Evolutionary conservation across 169 alveolate species (phyloP), one percentile per base, ranked within the genome.

Genomic region (Cryptosporidium meleagridis): DNA sequence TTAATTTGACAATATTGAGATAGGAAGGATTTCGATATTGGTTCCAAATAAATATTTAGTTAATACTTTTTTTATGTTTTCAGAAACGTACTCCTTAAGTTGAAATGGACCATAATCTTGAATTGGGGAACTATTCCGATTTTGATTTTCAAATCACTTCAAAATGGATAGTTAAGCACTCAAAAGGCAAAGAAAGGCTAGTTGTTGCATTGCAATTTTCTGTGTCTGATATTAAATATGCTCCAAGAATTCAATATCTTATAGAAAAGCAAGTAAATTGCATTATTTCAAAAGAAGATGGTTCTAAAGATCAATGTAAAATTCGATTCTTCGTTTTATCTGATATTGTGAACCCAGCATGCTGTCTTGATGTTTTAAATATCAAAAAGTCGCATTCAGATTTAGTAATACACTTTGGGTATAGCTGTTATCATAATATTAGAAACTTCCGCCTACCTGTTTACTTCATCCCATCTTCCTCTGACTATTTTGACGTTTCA

Each of bases 361-460:
- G 89, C 21, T 80, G 89, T 41, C 21, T 80, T 4, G 89, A 80
- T 65, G 52, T 33, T 6, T 31, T 80, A 3, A 65, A 65, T 37
- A 39, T 80, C 23, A 80, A 80, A 51, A 80, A 80, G 31, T 61
- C 80, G 4, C 75, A 59, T 62, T 59, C 89, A 1, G 39, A 80
- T 62, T 44, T 80, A 48, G 51, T 80, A 23, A 31, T 80, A 41
- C 89, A 59, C 51, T 80, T 80, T 29, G 89, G 89, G n/a, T 44
- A 80, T 35, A 26, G 80, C 23, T 80, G 89, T 45, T 80, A 62
- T n/a, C 58, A 41, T 21, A 39, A 65, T 45, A 61, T 65, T 37
- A 21, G 29, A 16, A 37, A 80, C 3, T 37, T 62, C 35, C 23
- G 21, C 6, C 69, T 62, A 23, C 89, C 89, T 9, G 72, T 65